A percentile compares a stretch with the other conserved stretches of the same genome.
Evolutionary conservation across 2,329 filamentous ascomycete species (phyloP).

Genomic region (Aspergillus fumigatiaffinis): DNA sequence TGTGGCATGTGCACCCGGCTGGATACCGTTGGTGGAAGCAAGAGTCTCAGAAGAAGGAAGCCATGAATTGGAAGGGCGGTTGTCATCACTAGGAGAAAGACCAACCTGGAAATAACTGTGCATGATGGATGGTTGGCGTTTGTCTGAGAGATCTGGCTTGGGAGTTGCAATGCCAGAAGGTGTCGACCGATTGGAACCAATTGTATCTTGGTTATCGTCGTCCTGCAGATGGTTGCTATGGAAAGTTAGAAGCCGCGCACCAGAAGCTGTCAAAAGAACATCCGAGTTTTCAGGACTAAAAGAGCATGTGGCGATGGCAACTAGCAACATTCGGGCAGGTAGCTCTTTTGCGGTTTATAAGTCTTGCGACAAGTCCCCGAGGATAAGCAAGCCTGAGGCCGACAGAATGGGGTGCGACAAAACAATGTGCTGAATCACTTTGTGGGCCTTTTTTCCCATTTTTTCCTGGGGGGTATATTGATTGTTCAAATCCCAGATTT

Average conservation of each 20-base stretch:
- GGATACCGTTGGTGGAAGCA: constrained; percentile 20
- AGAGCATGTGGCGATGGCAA: background rate
- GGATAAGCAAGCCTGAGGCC: too few relatives aligned
- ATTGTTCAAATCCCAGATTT: background rate
- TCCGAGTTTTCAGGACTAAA: background rate
- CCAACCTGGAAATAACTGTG: constrained; percentile 99
- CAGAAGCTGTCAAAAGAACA: background rate
- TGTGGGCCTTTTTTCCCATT: too few relatives aligned
- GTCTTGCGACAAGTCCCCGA: too few relatives aligned
- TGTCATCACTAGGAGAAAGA: constrained; percentile 73
- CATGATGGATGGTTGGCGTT: constrained; percentile 91
- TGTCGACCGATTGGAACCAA: constrained; percentile 73
- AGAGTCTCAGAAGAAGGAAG: constrained; percentile 33
- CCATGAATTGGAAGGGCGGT: constrained; percentile 41
- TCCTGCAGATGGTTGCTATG: constrained; percentile 31
- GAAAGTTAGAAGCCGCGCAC: background rate
- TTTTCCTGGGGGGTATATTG: background rate
- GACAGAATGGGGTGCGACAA: too few relatives aligned
- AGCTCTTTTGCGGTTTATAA: too few relatives aligned
- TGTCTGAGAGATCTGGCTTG: constrained; percentile 88
- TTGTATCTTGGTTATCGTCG: constrained; percentile 42
- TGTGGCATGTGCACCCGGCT: constrained; percentile 22
- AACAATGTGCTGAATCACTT: too few relatives aligned
- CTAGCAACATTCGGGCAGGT: too few relatives aligned
- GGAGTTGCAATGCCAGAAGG: constrained; percentile 90